Evolutionary conservation across 352 stramenopile species (phyloP).

Genomic region (Plasmopara viticola): DNA sequence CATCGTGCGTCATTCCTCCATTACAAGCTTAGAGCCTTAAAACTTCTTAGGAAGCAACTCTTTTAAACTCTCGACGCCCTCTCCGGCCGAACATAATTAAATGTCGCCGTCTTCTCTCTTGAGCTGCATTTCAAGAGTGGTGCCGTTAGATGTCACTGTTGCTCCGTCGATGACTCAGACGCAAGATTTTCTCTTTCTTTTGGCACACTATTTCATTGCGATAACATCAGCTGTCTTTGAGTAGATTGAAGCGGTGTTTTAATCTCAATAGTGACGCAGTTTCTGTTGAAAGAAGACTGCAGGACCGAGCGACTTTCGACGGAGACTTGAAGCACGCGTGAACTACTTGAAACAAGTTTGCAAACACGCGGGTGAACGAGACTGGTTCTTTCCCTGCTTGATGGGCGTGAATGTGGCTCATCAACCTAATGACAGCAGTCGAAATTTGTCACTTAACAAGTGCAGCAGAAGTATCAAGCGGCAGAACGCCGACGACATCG

Average conservation of each 20-base stretch:
- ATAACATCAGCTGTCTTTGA: conserved; percentile 45
- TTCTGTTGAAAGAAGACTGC: conserved; percentile 39
- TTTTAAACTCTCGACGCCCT: conserved; percentile 34
- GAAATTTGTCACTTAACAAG: conserved; percentile 33
- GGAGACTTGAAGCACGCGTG: conserved; percentile 52
- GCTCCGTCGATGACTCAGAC: conserved; percentile 4
- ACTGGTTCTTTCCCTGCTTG: conserved; percentile 49
- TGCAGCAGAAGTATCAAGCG: conserved; percentile 49
- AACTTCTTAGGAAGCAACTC: conserved; percentile 67
- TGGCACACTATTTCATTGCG: conserved; percentile 51
- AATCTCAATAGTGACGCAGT: conserved; percentile 56
- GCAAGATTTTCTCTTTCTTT: conserved; percentile 29
- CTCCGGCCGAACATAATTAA: conserved; percentile 65
- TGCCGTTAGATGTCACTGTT: neutral
- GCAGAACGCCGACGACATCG: conserved; percentile 26
- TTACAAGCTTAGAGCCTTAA: conserved; percentile 65
- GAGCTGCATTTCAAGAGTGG: conserved; percentile 67
- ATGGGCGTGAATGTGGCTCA: conserved; percentile 65
- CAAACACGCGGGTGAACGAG: conserved; percentile 27
- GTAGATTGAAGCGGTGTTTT: conserved; percentile 31
- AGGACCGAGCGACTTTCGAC: conserved; percentile 30
- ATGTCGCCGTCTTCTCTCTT: conserved; percentile 56
- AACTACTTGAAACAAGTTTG: conserved; percentile 68
- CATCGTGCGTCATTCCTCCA: conserved; percentile 70
- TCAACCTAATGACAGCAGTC: conserved; percentile 45